Percentiles rank a stretch among this genome's conserved stretches.
These are phyloP conservation scores for Dichotomopilus funicola DNA, from an alignment of 2,329 filamentous ascomycete genomes.

Conservation along the genomic window DNA sequence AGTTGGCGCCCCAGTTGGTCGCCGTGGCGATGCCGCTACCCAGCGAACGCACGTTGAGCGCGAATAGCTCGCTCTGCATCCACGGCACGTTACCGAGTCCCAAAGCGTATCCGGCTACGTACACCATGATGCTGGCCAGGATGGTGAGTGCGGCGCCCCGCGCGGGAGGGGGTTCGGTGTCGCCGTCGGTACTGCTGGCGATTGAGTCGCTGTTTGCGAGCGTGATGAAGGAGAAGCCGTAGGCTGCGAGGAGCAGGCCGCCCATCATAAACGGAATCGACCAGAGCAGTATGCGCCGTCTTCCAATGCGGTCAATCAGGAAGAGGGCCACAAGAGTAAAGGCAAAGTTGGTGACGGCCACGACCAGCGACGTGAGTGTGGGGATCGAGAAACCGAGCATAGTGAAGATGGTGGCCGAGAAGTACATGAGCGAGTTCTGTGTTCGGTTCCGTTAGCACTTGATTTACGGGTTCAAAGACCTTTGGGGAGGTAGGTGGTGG, in stretches of 20 bases:
- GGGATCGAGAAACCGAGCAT: conserved; percentile 72
- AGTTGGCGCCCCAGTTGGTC: conserved; percentile 84
- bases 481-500: background rate
- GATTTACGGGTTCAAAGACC: background rate
- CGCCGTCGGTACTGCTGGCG: background rate
- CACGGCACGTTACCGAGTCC: conserved; percentile 90
- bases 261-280: conserved; percentile 79
- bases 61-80: conserved; percentile 93
- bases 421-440: conserved; percentile 87
- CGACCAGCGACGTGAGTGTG: conserved; percentile 68
- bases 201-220: conserved; percentile 29
- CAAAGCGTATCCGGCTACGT: conserved; percentile 78
- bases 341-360: conserved; percentile 76
- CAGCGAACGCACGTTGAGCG: conserved; percentile 63
- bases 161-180: conserved; percentile 11
- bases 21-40: conserved; percentile 69
- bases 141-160: conserved; percentile 49
- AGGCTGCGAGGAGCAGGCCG: conserved; percentile 63
- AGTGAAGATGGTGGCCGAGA: conserved; percentile 74
- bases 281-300: conserved; percentile 71
- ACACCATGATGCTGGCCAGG: conserved; percentile 69
- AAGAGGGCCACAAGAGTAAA: conserved; percentile 71
- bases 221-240: conserved; percentile 63
- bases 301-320: conserved; percentile 72
- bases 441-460: background rate